phyloP scores from a whole-genome alignment of 345 rosid genomes.

The Melastoma malabathricum region DNA sequence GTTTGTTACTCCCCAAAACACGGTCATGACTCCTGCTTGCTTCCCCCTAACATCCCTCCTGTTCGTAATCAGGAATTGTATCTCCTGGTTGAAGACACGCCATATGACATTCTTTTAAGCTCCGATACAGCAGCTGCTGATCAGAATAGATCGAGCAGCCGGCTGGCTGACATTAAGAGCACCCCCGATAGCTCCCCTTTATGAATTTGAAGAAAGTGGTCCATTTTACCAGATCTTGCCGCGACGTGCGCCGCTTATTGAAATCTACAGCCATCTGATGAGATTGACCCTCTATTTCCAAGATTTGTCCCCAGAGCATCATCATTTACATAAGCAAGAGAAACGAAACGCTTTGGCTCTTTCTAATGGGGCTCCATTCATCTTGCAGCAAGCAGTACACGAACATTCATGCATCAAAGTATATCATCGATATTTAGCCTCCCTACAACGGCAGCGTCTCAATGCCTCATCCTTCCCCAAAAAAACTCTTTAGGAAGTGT shows the following conservation, averaged over 20 bases:
- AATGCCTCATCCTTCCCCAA: conserved; percentile 53
- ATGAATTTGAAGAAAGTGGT: conserved; percentile 54
- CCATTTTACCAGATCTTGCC: conserved; percentile 52
- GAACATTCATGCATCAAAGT: conserved; percentile 43
- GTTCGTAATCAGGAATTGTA: conserved; percentile 8
- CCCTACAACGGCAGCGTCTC: conserved; percentile 36
- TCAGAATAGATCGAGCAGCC: conserved; percentile 13
- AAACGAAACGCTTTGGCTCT: conserved; percentile 42
- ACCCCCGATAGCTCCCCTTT: conserved; percentile 49
- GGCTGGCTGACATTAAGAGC: conserved; percentile 48
- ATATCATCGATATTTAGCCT: conserved; percentile 59
- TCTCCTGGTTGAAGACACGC: conserved; percentile 8
- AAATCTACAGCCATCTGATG: conserved; percentile 49
- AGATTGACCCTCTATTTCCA: conserved; percentile 77
- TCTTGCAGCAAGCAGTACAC: conserved; percentile 56
- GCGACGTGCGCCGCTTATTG: conserved; percentile 53
- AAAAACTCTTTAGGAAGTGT: conserved; percentile 44
- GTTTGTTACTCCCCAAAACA: too few relatives aligned
- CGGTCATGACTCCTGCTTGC: too few relatives aligned
- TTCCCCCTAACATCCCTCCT: background rate
- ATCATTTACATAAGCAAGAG: conserved; percentile 23
- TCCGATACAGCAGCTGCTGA: conserved; percentile 20
- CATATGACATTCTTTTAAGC: conserved; percentile 14
- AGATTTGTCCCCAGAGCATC: conserved; percentile 28
- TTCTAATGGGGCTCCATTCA: conserved; percentile 40